These are phyloP conservation scores for Penicillium antarcticum DNA, from an alignment of 495 filamentous ascomycete genomes.

Conservation along the genomic window DNA sequence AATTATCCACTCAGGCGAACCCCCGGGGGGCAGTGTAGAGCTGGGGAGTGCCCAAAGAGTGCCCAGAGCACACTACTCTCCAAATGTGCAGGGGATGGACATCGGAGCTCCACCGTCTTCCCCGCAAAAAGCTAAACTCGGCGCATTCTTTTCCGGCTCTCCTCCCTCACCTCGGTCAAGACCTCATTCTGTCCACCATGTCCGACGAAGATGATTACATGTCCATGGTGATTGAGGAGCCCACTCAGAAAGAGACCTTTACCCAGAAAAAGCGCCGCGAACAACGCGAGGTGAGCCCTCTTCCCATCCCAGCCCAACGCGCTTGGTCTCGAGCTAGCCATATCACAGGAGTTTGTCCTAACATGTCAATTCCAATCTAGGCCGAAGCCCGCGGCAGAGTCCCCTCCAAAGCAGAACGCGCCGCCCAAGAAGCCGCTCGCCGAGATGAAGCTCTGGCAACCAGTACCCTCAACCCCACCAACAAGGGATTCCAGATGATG, in stretches of 20 bases:
- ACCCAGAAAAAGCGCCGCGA: slow-evolving; percentile 53
- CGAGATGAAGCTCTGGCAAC: slow-evolving; percentile 73
- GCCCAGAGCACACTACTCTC: too few relatives aligned
- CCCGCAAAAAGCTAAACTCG: slow-evolving; percentile 21
- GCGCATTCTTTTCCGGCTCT: not conserved
- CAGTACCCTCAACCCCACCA: slow-evolving; percentile 60
- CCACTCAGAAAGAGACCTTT: slow-evolving; percentile 52
- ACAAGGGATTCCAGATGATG: slow-evolving; percentile 94
- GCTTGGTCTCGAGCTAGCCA: not conserved
- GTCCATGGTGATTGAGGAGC: slow-evolving; percentile 59
- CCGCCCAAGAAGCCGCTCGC: slow-evolving; percentile 60
- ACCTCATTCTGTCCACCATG: slow-evolving; percentile 13
- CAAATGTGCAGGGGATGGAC: too few relatives aligned
- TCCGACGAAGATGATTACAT: slow-evolving; percentile 63
- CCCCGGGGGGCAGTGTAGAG: too few relatives aligned
- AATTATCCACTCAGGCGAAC: too few relatives aligned
- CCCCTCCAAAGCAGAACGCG: slow-evolving; percentile 77
- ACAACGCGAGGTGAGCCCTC: slow-evolving; percentile 47
- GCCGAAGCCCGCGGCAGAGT: slow-evolving; percentile 44
- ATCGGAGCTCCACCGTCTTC: slow-evolving; percentile 3
- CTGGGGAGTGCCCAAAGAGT: too few relatives aligned
- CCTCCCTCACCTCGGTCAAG: not conserved
- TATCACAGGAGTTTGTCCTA: not conserved
- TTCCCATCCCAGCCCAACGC: slow-evolving; percentile 1
- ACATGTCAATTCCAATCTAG: slow-evolving; percentile 15